These are phyloP conservation scores for Chrysoporthe austroafricana DNA, from an alignment of 2,329 filamentous ascomycete species.

Conservation along the genomic window DNA sequence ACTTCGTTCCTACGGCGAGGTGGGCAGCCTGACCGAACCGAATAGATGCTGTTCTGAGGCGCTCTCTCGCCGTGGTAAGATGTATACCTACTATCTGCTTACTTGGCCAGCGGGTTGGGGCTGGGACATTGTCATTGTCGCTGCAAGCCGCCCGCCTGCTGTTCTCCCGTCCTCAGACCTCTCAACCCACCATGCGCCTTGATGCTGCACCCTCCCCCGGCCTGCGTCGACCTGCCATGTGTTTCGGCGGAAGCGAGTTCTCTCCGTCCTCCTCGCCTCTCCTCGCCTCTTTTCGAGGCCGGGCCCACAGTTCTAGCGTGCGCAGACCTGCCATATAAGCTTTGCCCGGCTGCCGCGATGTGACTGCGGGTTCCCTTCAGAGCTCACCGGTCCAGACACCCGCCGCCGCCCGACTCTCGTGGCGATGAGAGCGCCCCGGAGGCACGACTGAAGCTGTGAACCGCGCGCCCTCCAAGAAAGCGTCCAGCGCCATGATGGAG, in stretches of 20 bases:
- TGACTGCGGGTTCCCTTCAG: background rate
- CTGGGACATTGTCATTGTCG: background rate
- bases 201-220: background rate
- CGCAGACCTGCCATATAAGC: background rate
- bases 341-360: slow-evolving; percentile 3
- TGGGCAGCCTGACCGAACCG: too few species aligned
- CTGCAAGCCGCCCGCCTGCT: background rate
- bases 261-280: background rate
- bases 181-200: background rate
- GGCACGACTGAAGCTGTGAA: background rate
- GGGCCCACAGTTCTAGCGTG: slow-evolving; percentile 8
- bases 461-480: background rate
- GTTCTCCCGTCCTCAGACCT: background rate
- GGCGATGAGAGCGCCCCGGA: background rate
- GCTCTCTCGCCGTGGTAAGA: too few species aligned
- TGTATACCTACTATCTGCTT: too few species aligned
- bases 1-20: too few species aligned
- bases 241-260: background rate
- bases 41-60: too few species aligned
- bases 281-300: background rate
- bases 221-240: background rate
- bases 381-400: background rate
- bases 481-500: slow-evolving; percentile 28
- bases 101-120: too few species aligned
- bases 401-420: background rate